Base-by-base conservation (phyloP, 495 filamentous ascomycete species). In the Glonium stellatum region DNA sequence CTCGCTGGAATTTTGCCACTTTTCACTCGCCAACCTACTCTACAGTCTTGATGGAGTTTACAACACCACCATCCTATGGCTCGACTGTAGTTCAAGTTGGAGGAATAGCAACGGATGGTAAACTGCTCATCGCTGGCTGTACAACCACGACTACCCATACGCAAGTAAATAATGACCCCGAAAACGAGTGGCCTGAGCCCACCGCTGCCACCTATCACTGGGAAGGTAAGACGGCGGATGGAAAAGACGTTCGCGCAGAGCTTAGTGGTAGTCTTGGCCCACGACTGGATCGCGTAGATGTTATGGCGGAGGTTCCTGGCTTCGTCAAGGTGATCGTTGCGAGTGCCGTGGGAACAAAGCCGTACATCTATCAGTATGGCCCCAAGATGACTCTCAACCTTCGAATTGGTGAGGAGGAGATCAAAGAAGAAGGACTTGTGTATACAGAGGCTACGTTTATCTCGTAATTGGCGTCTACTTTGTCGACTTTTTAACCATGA, bases 361-460 rank as follows among this genome's bases (percentile, higher is more conserved):
- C 93, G 9, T 98, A 96, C 71, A 97, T 98, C 69, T 98, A 96
- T 77, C 92, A 92, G 87, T 95, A 83, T 72, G 77, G 77, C 1
- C 86, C 87, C 49, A 82, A 80, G 69, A 73, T 89, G 42, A 80
- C 83, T 6, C 73, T 97, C 44, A 91, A 91, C 75, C 65, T 96
- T 57, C 92, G 92, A 70, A 78, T 92, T 59, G 90, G 87, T 34
- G 90, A 89, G 58, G 75, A 86, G 61, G 87, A 89, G 68, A 77
- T 80, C 36, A 76, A 79, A 19, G 92, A 97, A 70, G 78, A 93
- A 70, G 93, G 92, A 54, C 73, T 63, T 27, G 67, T 92, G 57
- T 93, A 92, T 74, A 80, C 79, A 44, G 92, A 97, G 75, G 89
- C 92, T 1, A 95, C 90, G 34, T 97, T 96, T 78, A 96, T 97